These are phyloP conservation scores for Fusarium ambrosium DNA, from an alignment of 2,329 filamentous ascomycete species.

Conservation along the genomic window DNA sequence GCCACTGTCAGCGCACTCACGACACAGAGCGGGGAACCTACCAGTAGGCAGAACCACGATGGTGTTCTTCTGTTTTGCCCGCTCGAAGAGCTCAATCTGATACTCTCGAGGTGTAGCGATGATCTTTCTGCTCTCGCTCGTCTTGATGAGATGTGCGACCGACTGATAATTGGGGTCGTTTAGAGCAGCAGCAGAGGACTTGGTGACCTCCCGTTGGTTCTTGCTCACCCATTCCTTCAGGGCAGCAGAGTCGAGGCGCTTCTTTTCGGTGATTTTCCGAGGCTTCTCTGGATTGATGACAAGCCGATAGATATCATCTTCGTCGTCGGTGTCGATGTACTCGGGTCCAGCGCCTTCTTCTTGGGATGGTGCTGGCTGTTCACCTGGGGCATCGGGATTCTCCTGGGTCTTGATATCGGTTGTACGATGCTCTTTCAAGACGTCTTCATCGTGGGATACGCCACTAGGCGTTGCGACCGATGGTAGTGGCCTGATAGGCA, in stretches of 20 bases:
- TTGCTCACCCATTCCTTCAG: constrained; percentile 61
- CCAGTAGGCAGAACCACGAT: constrained; percentile 96
- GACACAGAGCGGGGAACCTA: constrained; percentile 45
- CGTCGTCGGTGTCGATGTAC: constrained; percentile 36
- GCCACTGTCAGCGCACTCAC: constrained; percentile 3
- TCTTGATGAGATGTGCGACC: constrained; percentile 50
- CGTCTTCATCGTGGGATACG: neutral
- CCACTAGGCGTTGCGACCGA: neutral
- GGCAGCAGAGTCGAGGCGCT: constrained; percentile 62
- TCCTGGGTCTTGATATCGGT: neutral
- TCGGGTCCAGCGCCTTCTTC: constrained; percentile 18
- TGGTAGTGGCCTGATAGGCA: neutral
- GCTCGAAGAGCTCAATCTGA: constrained; percentile 91
- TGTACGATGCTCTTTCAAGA: neutral
- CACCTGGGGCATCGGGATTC: neutral
- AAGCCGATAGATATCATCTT: constrained; percentile 48
- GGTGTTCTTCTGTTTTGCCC: constrained; percentile 85
- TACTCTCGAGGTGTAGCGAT: constrained; percentile 89
- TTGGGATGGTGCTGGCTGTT: neutral
- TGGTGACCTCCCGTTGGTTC: constrained; percentile 55
- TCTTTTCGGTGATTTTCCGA: constrained; percentile 60
- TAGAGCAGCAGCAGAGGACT: constrained; percentile 38
- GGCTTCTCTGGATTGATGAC: constrained; percentile 50
- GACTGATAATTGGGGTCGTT: constrained; percentile 50
- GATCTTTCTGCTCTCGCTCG: constrained; percentile 63